Conservation (phyloP, 2,329 filamentous ascomycete genomes). For the Penicillium aurantiogriseum region DNA sequence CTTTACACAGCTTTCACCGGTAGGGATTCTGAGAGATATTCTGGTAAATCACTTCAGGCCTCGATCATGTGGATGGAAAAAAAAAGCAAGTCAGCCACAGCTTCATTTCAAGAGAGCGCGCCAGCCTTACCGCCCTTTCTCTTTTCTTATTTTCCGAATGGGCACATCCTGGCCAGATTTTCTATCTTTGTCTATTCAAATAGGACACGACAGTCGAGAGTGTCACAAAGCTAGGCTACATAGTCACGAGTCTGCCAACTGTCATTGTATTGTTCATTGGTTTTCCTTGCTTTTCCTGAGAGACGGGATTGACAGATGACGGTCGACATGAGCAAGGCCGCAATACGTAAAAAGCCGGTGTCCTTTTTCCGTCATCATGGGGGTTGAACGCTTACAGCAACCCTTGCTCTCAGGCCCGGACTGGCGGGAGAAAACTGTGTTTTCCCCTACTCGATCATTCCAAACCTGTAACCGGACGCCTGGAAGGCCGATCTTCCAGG, state of each 20-base stretch:
- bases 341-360: neutral
- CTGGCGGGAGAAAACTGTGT: slow-evolving; percentile 9
- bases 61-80: slow-evolving; percentile 13
- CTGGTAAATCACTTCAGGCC: slow-evolving; percentile 1
- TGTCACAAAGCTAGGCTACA: slow-evolving; percentile 21
- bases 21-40: slow-evolving; percentile 1
- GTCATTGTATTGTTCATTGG: slow-evolving; percentile 13
- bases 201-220: slow-evolving; percentile 20
- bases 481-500: slow-evolving; percentile 18
- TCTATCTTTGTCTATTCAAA: slow-evolving; percentile 9
- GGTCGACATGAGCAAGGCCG: slow-evolving; percentile 3
- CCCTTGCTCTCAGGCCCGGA: slow-evolving; percentile 6
- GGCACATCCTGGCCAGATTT: slow-evolving; percentile 19
- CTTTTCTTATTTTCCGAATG: slow-evolving; percentile 20
- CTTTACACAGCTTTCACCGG: slow-evolving; percentile 7
- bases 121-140: slow-evolving; percentile 21
- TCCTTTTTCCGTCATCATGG: neutral
- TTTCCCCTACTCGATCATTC: slow-evolving; percentile 7
- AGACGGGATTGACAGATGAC: slow-evolving; percentile 5
- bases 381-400: slow-evolving; percentile 1
- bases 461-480: slow-evolving; percentile 15
- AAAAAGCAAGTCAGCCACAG: neutral
- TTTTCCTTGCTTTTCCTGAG: slow-evolving; percentile 1
- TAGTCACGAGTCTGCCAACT: slow-evolving; percentile 28
- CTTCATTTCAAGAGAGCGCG: slow-evolving; percentile 1